Evolutionary conservation across 768 basidiomycete genomes (phyloP).

Genomic region (Gloeopeniophorella convolvens): DNA sequence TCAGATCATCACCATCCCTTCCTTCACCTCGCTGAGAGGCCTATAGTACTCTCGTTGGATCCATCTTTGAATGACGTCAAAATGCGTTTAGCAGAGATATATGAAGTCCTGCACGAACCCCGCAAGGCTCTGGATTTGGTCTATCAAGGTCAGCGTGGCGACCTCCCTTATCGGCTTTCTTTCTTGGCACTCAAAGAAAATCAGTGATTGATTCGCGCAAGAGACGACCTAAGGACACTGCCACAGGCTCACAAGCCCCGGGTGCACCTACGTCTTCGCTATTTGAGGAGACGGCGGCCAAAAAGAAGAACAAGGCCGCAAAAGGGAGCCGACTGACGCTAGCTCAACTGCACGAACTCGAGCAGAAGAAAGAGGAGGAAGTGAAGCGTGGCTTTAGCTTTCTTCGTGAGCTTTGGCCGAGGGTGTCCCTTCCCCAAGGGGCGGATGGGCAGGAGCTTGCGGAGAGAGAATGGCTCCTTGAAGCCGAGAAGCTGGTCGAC

Average conservation of each 20-base stretch:
- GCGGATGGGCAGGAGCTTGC: conserved; percentile 41
- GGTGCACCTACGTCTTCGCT: conserved; percentile 41
- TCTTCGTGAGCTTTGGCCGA: conserved; percentile 57
- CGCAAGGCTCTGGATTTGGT: conserved; percentile 79
- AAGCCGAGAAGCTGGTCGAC: conserved; percentile 83
- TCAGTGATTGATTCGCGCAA: conserved; percentile 35
- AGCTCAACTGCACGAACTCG: conserved; percentile 39
- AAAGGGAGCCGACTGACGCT: conserved; percentile 41
- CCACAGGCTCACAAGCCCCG: conserved; percentile 17
- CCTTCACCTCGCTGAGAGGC: not conserved
- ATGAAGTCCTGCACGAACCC: conserved; percentile 77
- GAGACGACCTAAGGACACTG: conserved; percentile 17
- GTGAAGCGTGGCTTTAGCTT: conserved; percentile 50
- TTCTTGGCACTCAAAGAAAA: not conserved
- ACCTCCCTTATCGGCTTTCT: too few species aligned
- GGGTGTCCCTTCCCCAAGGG: conserved; percentile 38
- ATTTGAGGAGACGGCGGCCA: conserved; percentile 49
- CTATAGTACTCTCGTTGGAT: conserved; percentile 64
- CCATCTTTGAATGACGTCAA: conserved; percentile 76
- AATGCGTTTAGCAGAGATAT: conserved; percentile 85
- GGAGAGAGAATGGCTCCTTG: conserved; percentile 68
- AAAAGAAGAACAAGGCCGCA: conserved; percentile 33
- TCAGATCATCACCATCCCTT: not conserved
- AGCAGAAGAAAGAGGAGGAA: conserved; percentile 45
- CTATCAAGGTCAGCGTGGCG: conserved; percentile 55